Conservation (phyloP, 441 rosid species). For the Populus hybrid region DNA sequence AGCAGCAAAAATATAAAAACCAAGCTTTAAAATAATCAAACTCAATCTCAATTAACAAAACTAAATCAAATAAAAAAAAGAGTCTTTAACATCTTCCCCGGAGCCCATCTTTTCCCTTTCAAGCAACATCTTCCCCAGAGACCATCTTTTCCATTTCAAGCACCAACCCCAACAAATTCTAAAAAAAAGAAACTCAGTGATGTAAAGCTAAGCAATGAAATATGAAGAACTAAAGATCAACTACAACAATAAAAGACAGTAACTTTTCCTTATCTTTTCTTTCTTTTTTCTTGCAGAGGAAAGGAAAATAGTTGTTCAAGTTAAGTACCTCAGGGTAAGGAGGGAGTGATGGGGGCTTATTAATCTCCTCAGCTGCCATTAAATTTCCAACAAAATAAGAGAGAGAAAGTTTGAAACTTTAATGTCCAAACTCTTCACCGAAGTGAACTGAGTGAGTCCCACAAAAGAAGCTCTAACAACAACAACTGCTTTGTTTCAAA, state of each 20-base stretch:
- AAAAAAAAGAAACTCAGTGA: not conserved
- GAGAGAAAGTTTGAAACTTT: not conserved
- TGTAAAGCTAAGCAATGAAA: not conserved
- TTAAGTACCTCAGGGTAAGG: constrained; percentile 54
- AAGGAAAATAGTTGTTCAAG: not conserved
- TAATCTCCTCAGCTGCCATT: constrained; percentile 52
- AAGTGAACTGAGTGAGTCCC: constrained; percentile 22
- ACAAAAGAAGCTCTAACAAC: constrained; percentile 11
- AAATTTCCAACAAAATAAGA: constrained; percentile 18
- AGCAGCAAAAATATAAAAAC: not conserved
- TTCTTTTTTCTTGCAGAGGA: no score
- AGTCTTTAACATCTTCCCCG: not conserved
- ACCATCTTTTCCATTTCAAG: not conserved
- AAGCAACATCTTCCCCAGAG: not conserved
- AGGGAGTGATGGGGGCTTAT: constrained; percentile 45
- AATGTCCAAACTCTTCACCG: constrained; percentile 3
- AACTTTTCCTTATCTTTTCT: not conserved
- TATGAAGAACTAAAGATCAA: not conserved
- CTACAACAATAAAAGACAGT: not conserved
- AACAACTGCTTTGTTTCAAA: constrained; percentile 8
- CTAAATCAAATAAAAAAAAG: not conserved
- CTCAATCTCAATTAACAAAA: not conserved
- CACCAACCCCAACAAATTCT: not conserved
- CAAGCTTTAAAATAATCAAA: not conserved
- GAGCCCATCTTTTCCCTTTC: not conserved